Conservation (phyloP, 2,329 filamentous ascomycete species). For the Colletotrichum nymphaeae region DNA sequence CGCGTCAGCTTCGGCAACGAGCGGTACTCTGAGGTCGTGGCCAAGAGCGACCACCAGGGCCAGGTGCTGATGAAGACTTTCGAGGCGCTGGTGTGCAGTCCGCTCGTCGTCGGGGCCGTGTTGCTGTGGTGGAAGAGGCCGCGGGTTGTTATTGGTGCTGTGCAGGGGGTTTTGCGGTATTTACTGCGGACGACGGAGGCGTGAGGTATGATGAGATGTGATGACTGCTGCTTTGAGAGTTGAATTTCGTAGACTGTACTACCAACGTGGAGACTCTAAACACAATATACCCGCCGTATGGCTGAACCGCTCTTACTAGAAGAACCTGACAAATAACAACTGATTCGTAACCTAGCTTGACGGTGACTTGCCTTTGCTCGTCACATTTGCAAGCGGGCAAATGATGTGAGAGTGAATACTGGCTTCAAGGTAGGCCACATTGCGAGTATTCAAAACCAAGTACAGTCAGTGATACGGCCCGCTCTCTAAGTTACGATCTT, state of each 20-base stretch:
- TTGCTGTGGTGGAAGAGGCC: constrained; percentile 37
- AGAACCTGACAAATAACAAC: background rate
- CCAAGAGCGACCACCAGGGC: constrained; percentile 76
- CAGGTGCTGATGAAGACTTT: constrained; percentile 59
- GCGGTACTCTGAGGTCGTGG: constrained; percentile 85
- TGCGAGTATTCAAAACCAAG: no score
- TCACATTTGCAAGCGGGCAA: no score
- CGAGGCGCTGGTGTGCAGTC: constrained; percentile 31
- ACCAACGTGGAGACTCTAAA: background rate
- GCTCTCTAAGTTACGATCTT: no score
- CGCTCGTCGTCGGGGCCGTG: constrained; percentile 26
- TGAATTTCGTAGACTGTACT: background rate
- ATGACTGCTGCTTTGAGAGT: background rate
- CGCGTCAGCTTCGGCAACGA: constrained; percentile 95
- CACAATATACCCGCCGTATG: background rate
- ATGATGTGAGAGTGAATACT: fast-evolving
- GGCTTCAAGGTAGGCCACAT: background rate
- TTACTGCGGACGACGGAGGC: background rate
- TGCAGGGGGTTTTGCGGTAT: constrained; percentile 15
- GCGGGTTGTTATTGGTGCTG: constrained; percentile 14
- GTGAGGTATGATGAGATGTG: background rate
- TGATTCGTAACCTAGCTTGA: no score
- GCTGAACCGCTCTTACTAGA: background rate
- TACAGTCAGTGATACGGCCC: no score
- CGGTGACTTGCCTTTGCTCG: background rate